Percentiles rank a stretch among this genome's conserved stretches.
Conservation (phyloP, 192 early-diverging fungal species). For the Pilaira anomala region DNA sequence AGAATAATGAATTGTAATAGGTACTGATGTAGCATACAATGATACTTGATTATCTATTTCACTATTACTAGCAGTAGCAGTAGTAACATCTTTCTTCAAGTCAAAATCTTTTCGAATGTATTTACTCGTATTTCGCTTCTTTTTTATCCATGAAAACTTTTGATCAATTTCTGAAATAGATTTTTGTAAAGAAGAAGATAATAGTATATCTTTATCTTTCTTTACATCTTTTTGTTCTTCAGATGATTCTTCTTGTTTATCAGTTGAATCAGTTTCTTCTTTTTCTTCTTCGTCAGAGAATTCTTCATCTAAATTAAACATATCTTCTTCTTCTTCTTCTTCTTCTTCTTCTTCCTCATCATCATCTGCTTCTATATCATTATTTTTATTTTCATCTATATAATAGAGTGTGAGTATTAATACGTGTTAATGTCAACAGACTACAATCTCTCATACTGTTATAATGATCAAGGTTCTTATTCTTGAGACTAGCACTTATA, state of each 20-base stretch:
- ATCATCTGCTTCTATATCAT: not conserved
- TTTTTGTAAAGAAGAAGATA: conserved; percentile 4
- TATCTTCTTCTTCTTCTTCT: not conserved
- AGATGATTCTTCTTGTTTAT: not conserved
- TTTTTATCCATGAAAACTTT: conserved; percentile 6
- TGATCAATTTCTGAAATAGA: not conserved
- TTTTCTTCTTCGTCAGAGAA: not conserved
- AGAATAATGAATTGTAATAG: conserved; percentile 13
- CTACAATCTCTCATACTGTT: not conserved
- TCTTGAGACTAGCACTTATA: not conserved
- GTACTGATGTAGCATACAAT: conserved; percentile 21
- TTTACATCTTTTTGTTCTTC: not conserved
- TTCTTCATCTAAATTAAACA: conserved; percentile 26
- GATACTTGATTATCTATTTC: not conserved
- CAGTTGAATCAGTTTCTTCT: not conserved
- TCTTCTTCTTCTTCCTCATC: conserved; percentile 1
- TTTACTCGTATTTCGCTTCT: conserved; percentile 7
- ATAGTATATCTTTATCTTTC: not conserved
- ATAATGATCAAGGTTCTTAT: not conserved
- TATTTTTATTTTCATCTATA: conserved; percentile 1
- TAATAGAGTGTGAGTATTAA: too few species aligned
- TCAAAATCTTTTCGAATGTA: conserved; percentile 2
- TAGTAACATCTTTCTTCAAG: not conserved
- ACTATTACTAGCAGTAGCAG: not conserved
- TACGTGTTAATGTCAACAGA: too few species aligned